Percentiles rank a stretch among this genome's conserved stretches.
These are phyloP conservation scores for Smittium culicis DNA, from an alignment of 371 early-diverging fungal species.

Conservation along the genomic window DNA sequence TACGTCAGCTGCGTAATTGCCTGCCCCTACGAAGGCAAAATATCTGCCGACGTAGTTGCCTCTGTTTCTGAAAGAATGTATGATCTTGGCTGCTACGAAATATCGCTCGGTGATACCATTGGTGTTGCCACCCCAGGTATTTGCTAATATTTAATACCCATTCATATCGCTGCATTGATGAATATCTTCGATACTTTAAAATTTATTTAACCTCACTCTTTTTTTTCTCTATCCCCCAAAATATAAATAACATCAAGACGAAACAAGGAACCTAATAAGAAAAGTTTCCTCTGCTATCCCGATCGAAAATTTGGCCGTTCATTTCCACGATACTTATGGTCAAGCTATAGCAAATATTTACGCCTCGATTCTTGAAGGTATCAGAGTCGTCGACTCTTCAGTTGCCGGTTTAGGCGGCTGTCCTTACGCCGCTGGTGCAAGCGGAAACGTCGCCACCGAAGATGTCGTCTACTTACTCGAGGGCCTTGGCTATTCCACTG, in stretches of 20 bases:
- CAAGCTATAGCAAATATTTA: slow-evolving; percentile 90
- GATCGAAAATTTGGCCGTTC: slow-evolving; percentile 66
- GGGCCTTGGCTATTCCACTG: slow-evolving; percentile 69
- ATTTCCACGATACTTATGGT: slow-evolving; percentile 96
- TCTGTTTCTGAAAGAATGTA: slow-evolving; percentile 53
- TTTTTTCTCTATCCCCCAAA: too few species aligned
- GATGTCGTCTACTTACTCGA: slow-evolving; percentile 89
- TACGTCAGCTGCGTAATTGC: slow-evolving; percentile 88
- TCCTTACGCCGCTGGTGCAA: slow-evolving; percentile 91
- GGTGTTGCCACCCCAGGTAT: slow-evolving; percentile 73
- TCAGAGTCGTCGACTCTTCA: slow-evolving; percentile 83
- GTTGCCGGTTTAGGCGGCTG: slow-evolving; percentile 93
- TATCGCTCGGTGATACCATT: slow-evolving; percentile 92
- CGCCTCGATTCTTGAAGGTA: slow-evolving; percentile 60
- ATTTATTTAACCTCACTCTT: too few species aligned
- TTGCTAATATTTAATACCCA: too few species aligned
- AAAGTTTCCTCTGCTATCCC: slow-evolving; percentile 59
- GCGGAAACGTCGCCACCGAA: slow-evolving; percentile 93
- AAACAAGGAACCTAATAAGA: slow-evolving; percentile 52
- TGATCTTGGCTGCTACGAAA: slow-evolving; percentile 93
- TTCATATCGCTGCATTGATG: too few species aligned
- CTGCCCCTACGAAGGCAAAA: slow-evolving; percentile 84
- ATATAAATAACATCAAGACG: too few species aligned
- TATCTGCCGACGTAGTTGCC: slow-evolving; percentile 58
- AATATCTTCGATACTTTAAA: background rate